Evolutionary conservation across 1,284 basidiomycete genomes (phyloP).

Genomic region (Serendipita sp.): DNA sequence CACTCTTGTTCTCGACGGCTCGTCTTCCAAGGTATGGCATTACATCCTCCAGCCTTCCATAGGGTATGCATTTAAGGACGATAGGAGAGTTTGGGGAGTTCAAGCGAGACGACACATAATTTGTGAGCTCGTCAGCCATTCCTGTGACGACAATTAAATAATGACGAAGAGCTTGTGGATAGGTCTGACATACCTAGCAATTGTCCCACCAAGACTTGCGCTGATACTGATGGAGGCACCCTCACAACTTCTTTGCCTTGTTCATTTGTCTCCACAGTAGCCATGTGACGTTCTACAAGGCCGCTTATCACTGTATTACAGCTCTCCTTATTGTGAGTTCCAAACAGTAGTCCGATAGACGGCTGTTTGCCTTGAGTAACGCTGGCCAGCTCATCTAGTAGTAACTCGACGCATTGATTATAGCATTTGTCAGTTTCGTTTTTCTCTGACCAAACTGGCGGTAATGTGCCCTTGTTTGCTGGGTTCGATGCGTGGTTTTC

Average conservation of each 20-base stretch:
- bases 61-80: constrained; percentile 69
- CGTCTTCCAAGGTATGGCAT: constrained; percentile 64
- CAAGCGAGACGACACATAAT: constrained; percentile 41
- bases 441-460: constrained; percentile 59
- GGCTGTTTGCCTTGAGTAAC: constrained; percentile 18
- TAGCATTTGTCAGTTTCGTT: constrained; percentile 70
- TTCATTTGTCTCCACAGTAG: constrained; percentile 20
- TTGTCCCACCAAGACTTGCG: constrained; percentile 67
- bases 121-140: constrained; percentile 72
- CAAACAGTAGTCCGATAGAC: constrained; percentile 59
- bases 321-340: constrained; percentile 72
- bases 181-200: constrained; percentile 50
- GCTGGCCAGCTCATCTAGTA: constrained; percentile 48
- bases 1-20: constrained; percentile 66
- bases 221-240: constrained; percentile 40
- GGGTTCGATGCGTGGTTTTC: constrained; percentile 17
- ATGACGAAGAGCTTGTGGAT: background rate
- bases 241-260: constrained; percentile 17
- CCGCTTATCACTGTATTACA: constrained; percentile 46
- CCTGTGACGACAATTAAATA: constrained; percentile 28
- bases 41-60: constrained; percentile 64
- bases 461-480: constrained; percentile 19
- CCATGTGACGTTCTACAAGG: constrained; percentile 46
- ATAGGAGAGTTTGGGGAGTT: constrained; percentile 48
- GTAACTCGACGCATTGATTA: constrained; percentile 47